A percentile compares a stretch with the other conserved stretches of the same genome.
phyloP scores from a whole-genome alignment of 495 filamentous ascomycete genomes.

The Penicillium tannophilum region DNA sequence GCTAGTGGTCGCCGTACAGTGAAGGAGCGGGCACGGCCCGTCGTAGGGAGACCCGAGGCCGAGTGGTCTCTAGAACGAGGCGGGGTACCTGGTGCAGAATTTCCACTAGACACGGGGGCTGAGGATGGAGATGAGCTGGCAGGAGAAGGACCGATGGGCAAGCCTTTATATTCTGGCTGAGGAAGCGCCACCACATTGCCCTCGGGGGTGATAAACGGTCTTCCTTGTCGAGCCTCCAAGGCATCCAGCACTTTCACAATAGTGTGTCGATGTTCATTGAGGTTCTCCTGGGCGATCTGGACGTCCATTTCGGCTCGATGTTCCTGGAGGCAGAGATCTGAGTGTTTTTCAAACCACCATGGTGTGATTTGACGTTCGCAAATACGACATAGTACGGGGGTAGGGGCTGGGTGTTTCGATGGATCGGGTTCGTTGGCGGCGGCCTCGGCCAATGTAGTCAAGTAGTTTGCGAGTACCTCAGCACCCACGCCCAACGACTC shows the following conservation, averaged over 20 bases:
- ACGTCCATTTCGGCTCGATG: slow-evolving; percentile 97
- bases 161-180: slow-evolving; percentile 85
- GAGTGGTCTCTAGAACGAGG: slow-evolving; percentile 82
- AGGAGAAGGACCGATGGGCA: slow-evolving; percentile 76
- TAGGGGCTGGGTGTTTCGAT: slow-evolving; percentile 78
- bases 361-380: slow-evolving; percentile 97
- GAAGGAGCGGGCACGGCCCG: slow-evolving; percentile 77
- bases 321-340: slow-evolving; percentile 92
- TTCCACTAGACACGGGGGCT: slow-evolving; percentile 62
- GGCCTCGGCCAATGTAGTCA: slow-evolving; percentile 85
- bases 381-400: slow-evolving; percentile 90
- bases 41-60: slow-evolving; percentile 69
- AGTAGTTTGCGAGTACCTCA: slow-evolving; percentile 89
- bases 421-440: slow-evolving; percentile 88
- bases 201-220: slow-evolving; percentile 63
- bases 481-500: slow-evolving; percentile 93
- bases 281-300: slow-evolving; percentile 87
- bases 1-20: slow-evolving; percentile 85
- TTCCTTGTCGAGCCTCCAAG: slow-evolving; percentile 77
- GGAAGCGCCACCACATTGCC: slow-evolving; percentile 47
- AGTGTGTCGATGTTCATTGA: slow-evolving; percentile 92
- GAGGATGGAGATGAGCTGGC: slow-evolving; percentile 56
- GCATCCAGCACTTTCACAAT: slow-evolving; percentile 95
- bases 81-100: slow-evolving; percentile 68
- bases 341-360: slow-evolving; percentile 99